Percentiles rank a stretch among this genome's conserved stretches.
phyloP scores from a whole-genome alignment of 805 yeast genomes.

The Komagataella kurtzmanii region DNA sequence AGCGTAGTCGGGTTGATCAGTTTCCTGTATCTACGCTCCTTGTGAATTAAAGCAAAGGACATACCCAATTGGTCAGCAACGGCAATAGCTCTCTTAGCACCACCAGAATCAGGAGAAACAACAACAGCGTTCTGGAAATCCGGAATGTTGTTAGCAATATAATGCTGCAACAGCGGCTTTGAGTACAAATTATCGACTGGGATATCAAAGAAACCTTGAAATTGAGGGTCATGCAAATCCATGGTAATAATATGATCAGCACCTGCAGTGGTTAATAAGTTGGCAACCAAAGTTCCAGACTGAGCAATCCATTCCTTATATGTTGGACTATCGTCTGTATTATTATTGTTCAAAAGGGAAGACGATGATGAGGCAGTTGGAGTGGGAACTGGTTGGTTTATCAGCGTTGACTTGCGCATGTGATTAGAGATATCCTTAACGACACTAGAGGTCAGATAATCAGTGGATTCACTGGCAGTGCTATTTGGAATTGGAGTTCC shows the following conservation, averaged over 20 bases:
- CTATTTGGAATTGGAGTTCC: conserved; percentile 23
- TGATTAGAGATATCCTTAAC: not conserved
- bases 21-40: conserved; percentile 56
- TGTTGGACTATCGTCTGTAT: conserved; percentile 32
- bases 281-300: conserved; percentile 85
- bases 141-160: conserved; percentile 69
- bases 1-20: not conserved
- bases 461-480: not conserved
- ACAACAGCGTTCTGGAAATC: conserved; percentile 72
- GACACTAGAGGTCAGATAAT: not conserved
- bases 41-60: conserved; percentile 89
- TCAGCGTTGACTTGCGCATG: conserved; percentile 1
- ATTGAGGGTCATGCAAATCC: conserved; percentile 97
- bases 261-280: conserved; percentile 79
- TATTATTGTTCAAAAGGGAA: conserved; percentile 4
- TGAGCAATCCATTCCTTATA: conserved; percentile 94
- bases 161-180: conserved; percentile 76
- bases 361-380: not conserved
- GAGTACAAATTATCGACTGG: conserved; percentile 93
- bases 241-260: conserved; percentile 94
- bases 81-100: conserved; percentile 93
- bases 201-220: conserved; percentile 92
- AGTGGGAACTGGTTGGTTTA: not conserved
- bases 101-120: conserved; percentile 98
- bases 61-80: conserved; percentile 84